These are phyloP conservation scores for Candida neerlandica DNA, from an alignment of 1,139 yeast species.

Conservation along the genomic window DNA sequence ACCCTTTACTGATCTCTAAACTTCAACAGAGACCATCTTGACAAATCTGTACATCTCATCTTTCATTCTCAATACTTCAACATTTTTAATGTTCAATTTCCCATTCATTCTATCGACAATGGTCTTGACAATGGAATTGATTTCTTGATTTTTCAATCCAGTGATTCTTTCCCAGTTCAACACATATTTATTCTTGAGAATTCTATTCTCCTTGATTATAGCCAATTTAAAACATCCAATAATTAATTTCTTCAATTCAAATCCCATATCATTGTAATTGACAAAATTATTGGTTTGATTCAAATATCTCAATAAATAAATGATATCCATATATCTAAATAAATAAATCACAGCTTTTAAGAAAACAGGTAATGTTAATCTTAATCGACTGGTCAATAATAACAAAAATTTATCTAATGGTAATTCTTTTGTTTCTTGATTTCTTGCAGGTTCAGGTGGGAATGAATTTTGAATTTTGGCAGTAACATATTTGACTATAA, in stretches of 20 bases:
- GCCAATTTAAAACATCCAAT: conserved; percentile 49
- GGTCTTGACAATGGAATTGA: conserved; percentile 39
- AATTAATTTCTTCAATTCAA: conserved; percentile 45
- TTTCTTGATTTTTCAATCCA: conserved; percentile 42
- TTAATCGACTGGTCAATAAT: conserved; percentile 41
- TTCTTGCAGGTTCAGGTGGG: conserved; percentile 40
- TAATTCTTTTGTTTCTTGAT: conserved; percentile 30
- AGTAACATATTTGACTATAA: conserved; percentile 47
- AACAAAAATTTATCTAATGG: conserved; percentile 47
- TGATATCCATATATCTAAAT: conserved; percentile 53
- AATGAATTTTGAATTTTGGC: conserved; percentile 49
- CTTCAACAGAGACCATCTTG: conserved; percentile 42
- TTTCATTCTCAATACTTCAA: conserved; percentile 42
- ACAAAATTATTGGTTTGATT: conserved; percentile 52
- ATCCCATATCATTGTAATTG: conserved; percentile 49
- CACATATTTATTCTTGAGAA: conserved; percentile 13
- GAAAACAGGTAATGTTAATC: conserved; percentile 38
- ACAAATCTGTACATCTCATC: conserved; percentile 47
- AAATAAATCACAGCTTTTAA: conserved; percentile 48
- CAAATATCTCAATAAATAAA: conserved; percentile 48
- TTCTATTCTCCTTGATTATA: conserved; percentile 32
- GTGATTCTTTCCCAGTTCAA: conserved; percentile 41
- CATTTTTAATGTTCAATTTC: conserved; percentile 41
- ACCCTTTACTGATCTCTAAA: conserved; percentile 15
- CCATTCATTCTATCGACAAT: conserved; percentile 48